Conservation (phyloP, 441 rosid species). For the Croton setiger region DNA sequence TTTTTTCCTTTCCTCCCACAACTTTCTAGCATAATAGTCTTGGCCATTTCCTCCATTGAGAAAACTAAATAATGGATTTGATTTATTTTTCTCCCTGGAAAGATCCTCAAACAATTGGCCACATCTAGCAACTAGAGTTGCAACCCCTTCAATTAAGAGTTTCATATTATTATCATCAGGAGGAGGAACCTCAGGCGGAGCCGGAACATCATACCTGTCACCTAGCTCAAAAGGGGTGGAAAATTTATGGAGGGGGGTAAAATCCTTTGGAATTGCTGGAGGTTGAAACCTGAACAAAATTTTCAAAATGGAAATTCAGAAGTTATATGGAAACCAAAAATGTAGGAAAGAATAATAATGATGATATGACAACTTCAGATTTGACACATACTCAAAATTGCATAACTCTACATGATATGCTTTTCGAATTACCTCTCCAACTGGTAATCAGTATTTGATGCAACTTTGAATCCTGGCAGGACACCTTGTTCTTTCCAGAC, state of each 20-base stretch:
- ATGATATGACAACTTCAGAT: not conserved
- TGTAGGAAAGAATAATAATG: not conserved
- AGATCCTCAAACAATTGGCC: constrained; percentile 95
- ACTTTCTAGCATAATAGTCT: constrained; percentile 73
- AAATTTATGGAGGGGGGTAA: constrained; percentile 71
- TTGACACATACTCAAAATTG: not conserved
- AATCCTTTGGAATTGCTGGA: constrained; percentile 78
- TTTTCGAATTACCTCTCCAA: constrained; percentile 60
- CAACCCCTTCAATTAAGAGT: constrained; percentile 86
- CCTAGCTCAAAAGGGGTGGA: constrained; percentile 51
- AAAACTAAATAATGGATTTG: constrained; percentile 84
- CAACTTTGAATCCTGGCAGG: constrained; percentile 73
- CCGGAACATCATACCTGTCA: constrained; percentile 40
- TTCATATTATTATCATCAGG: constrained; percentile 71
- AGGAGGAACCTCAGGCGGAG: constrained; percentile 70
- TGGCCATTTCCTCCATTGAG: constrained; percentile 80
- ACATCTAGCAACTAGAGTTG: constrained; percentile 85
- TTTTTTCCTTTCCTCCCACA: constrained; percentile 91
- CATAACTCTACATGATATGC: not conserved
- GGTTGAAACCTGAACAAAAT: constrained; percentile 63
- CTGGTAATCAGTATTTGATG: constrained; percentile 60
- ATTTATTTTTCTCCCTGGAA: constrained; percentile 83
- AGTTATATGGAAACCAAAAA: not conserved
- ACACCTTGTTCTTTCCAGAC: constrained; percentile 55
- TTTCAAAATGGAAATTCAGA: constrained; percentile 17